phyloP scores from a whole-genome alignment of 768 basidiomycete species.

The Punctularia strigosozonata region DNA sequence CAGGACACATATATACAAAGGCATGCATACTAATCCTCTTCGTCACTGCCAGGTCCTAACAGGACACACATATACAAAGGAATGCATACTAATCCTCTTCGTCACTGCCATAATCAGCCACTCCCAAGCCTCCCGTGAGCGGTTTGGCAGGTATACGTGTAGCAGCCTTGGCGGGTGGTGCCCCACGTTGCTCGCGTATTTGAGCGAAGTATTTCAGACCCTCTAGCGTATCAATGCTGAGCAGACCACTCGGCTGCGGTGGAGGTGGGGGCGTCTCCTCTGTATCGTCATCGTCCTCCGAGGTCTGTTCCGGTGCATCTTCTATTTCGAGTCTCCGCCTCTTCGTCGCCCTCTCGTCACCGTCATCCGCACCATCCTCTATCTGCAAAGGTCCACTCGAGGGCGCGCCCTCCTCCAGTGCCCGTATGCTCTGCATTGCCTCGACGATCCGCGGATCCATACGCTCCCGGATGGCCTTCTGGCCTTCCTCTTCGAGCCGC shows the following conservation, averaged over 20 bases:
- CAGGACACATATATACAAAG: conserved; percentile 2
- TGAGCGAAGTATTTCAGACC: conserved; percentile 87
- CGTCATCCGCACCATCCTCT: conserved; percentile 13
- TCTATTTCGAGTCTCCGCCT: conserved; percentile 7
- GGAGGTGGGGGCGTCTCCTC: conserved; percentile 9
- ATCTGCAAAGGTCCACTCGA: conserved; percentile 22
- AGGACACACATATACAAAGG: conserved; percentile 3
- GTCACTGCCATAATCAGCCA: conserved; percentile 76
- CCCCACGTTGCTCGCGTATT: conserved; percentile 60
- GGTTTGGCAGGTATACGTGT: conserved; percentile 20
- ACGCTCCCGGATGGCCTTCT: conserved; percentile 71
- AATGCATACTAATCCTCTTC: conserved; percentile 25
- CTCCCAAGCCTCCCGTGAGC: conserved; percentile 37
- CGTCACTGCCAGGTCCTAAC: background rate
- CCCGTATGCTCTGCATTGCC: conserved; percentile 76
- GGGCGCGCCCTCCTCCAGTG: conserved; percentile 70
- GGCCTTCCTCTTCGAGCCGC: conserved; percentile 73
- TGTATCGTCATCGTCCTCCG: background rate
- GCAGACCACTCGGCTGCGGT: conserved; percentile 40
- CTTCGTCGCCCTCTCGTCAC: conserved; percentile 5
- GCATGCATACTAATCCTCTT: conserved; percentile 2
- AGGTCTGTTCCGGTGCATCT: background rate
- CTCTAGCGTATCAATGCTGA: conserved; percentile 79
- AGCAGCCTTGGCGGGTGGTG: conserved; percentile 13
- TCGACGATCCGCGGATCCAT: conserved; percentile 87